phyloP scores from a whole-genome alignment of 2,329 filamentous ascomycete species.

The Cadophora sp. region DNA sequence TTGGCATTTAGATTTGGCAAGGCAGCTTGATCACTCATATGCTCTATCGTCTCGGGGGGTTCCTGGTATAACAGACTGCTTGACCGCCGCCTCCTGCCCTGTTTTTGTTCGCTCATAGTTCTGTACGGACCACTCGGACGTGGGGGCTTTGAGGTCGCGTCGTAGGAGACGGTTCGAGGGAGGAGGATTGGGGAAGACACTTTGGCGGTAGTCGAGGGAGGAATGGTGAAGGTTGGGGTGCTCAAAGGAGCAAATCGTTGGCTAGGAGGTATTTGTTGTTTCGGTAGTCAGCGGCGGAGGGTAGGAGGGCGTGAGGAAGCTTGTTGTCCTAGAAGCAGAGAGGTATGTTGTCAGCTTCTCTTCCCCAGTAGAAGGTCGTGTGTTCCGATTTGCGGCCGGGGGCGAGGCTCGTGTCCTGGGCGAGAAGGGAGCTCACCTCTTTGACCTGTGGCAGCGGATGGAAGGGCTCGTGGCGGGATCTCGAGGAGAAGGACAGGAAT shows the following conservation, averaged over 20 bases:
- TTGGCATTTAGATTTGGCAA: conserved; percentile 96
- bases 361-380: conserved; percentile 1
- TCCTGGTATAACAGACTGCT: conserved; percentile 98
- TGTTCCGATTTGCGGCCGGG: conserved; percentile 6
- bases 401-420: conserved; percentile 10
- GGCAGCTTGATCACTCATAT: conserved; percentile 94
- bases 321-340: conserved; percentile 1
- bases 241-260: conserved; percentile 40
- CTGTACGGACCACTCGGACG: conserved; percentile 59
- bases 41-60: conserved; percentile 94
- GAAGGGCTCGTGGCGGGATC: background rate
- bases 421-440: conserved; percentile 15
- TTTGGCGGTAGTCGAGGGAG: conserved; percentile 79
- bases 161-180: conserved; percentile 89
- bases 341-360: conserved; percentile 1
- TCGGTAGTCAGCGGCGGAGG: conserved; percentile 10
- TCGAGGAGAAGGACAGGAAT: conserved; percentile 10
- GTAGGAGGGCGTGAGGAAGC: conserved; percentile 4
- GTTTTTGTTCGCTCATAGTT: conserved; percentile 67
- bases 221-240: conserved; percentile 42
- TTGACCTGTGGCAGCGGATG: background rate
- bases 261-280: conserved; percentile 10
- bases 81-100: conserved; percentile 86
- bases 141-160: conserved; percentile 76
- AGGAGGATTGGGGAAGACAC: conserved; percentile 90